Evolutionary conservation across 1,284 basidiomycete species (phyloP).

Genomic region (Pyrrhoderma noxium): DNA sequence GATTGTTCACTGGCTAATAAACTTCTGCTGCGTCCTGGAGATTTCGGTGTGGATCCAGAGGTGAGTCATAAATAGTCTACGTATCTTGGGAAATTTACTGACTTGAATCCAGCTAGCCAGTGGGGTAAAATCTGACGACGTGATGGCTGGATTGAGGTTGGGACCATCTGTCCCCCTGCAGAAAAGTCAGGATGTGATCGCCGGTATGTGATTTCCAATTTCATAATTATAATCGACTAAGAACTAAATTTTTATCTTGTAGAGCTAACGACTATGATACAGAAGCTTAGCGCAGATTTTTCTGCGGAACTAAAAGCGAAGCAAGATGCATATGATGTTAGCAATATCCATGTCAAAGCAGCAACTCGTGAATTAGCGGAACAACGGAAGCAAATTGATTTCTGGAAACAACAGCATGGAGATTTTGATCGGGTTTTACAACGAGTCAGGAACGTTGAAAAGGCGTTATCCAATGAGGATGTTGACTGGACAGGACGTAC

Average conservation of each 20-base stretch:
- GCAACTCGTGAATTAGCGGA: slow-evolving; percentile 88
- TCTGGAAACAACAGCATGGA: slow-evolving; percentile 62
- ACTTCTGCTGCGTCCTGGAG: slow-evolving; percentile 84
- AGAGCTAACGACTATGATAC: slow-evolving; percentile 85
- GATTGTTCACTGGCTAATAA: slow-evolving; percentile 91
- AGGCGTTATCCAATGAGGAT: slow-evolving; percentile 71
- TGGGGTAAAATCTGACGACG: slow-evolving; percentile 58
- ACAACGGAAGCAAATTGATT: slow-evolving; percentile 75
- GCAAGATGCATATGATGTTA: slow-evolving; percentile 78
- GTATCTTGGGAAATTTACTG: neutral
- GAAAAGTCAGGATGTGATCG: slow-evolving; percentile 85
- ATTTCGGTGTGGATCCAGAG: slow-evolving; percentile 91
- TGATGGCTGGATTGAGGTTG: slow-evolving; percentile 60
- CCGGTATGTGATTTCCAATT: slow-evolving; percentile 43
- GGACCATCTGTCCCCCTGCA: slow-evolving; percentile 70
- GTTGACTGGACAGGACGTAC: slow-evolving; percentile 90
- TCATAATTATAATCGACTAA: neutral
- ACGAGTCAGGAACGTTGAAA: slow-evolving; percentile 74
- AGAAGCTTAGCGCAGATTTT: slow-evolving; percentile 73
- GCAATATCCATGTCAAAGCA: slow-evolving; percentile 80
- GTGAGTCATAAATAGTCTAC: slow-evolving; percentile 35
- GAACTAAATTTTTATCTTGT: neutral
- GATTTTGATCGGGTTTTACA: slow-evolving; percentile 76
- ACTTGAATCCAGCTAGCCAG: slow-evolving; percentile 44
- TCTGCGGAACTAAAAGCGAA: slow-evolving; percentile 80